Conservation (phyloP, 768 basidiomycete species). For the Hortiboletus flavorubellus region DNA sequence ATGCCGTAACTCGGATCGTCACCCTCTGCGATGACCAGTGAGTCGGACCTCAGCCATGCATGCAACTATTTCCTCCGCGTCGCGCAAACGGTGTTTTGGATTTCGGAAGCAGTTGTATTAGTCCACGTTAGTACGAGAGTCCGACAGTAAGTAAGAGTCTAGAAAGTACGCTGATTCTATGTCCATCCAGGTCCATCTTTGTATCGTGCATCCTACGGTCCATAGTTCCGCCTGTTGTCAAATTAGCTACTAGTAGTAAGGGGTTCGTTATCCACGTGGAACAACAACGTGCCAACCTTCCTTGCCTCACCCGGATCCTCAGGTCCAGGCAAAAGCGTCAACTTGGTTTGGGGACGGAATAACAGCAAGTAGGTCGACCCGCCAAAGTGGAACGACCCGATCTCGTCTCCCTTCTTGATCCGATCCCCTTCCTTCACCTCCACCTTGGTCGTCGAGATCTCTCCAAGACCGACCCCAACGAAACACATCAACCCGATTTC, state of each 20-base stretch:
- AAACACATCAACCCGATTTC: constrained; percentile 57
- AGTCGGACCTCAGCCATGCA: too few species aligned
- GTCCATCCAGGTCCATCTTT: neutral
- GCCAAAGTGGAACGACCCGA: constrained; percentile 65
- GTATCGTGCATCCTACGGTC: neutral
- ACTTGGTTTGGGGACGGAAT: constrained; percentile 36
- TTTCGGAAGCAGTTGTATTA: too few species aligned
- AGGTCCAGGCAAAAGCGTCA: constrained; percentile 18
- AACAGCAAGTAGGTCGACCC: constrained; percentile 50
- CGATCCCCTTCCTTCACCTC: constrained; percentile 45
- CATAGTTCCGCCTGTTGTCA: neutral
- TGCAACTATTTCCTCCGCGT: too few species aligned
- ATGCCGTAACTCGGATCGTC: too few species aligned
- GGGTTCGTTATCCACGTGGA: constrained; percentile 12
- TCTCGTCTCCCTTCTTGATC: constrained; percentile 50
- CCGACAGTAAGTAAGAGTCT: too few species aligned
- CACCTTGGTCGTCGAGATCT: constrained; percentile 57
- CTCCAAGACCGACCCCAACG: constrained; percentile 58
- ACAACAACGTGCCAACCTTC: constrained; percentile 19
- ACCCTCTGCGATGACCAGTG: too few species aligned
- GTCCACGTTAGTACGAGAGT: too few species aligned
- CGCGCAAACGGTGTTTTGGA: too few species aligned
- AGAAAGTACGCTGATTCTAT: neutral
- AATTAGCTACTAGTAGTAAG: neutral
- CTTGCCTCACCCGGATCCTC: constrained; percentile 1